These are phyloP conservation scores for Dioscorea zingiberensis DNA, from an alignment of 106 monocot genomes.

Conservation along the genomic window DNA sequence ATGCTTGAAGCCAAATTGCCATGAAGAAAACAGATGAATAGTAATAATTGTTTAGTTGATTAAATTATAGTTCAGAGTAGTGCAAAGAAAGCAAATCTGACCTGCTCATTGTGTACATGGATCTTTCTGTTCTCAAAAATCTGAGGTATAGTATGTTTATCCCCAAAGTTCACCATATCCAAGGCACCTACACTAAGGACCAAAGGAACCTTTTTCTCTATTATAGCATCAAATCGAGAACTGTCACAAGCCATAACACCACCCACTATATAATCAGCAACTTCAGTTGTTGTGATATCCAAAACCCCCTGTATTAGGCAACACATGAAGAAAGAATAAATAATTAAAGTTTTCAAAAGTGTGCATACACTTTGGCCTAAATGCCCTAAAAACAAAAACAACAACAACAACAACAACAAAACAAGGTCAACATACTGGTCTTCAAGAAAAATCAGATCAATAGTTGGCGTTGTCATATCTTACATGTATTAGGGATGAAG, in stretches of 20 bases:
- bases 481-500: no score
- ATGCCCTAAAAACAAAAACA: no score
- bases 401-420: no score
- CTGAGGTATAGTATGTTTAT: conserved; percentile 67
- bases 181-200: conserved; percentile 89
- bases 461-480: no score
- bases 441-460: no score
- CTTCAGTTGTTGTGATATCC: conserved; percentile 95
- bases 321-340: background rate
- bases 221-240: conserved; percentile 74
- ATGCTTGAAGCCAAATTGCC: no score
- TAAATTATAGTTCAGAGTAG: no score
- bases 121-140: conserved; percentile 60
- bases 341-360: no score
- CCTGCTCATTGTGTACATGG: conserved; percentile 90
- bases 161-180: conserved; percentile 98
- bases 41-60: no score
- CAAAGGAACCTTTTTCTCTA: conserved; percentile 77
- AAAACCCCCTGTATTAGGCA: conserved; percentile 65
- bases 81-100: conserved; percentile 11
- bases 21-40: no score
- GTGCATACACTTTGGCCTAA: no score
- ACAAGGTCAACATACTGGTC: no score
- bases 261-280: conserved; percentile 91
- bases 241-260: conserved; percentile 88